phyloP scores from a whole-genome alignment of 179 eudicot species.

The Spinacia oleracea region DNA sequence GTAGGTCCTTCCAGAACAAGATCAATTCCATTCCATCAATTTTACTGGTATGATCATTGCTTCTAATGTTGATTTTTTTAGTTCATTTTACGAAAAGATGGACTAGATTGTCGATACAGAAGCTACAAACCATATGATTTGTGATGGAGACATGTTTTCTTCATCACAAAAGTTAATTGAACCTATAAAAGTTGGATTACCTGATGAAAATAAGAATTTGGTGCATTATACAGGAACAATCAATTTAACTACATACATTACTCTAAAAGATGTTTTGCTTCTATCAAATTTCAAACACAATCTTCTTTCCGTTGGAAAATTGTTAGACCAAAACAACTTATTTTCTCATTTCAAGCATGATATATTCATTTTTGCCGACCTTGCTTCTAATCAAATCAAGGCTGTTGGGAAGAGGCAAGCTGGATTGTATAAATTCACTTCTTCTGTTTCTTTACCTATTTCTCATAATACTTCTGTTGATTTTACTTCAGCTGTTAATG shows the following conservation, averaged over 20 bases:
- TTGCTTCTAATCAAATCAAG: not conserved
- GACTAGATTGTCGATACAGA: not conserved
- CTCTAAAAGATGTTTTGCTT: not conserved
- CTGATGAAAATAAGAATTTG: not conserved
- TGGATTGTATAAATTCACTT: not conserved
- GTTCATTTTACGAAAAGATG: rapidly evolving
- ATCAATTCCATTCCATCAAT: not conserved
- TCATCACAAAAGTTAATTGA: not conserved
- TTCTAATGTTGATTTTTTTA: not conserved
- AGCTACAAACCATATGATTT: not conserved
- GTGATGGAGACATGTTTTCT: not conserved
- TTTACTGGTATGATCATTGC: not conserved
- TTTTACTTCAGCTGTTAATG: too few relatives aligned
- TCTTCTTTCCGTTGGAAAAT: not conserved
- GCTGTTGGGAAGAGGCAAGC: not conserved
- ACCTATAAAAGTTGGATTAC: not conserved
- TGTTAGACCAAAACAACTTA: not conserved
- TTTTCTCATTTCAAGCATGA: not conserved
- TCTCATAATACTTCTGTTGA: too few relatives aligned
- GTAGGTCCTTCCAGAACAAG: not conserved
- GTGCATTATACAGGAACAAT: not conserved
- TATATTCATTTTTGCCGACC: not conserved
- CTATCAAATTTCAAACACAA: not conserved
- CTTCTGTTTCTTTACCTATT: not conserved
- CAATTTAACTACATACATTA: not conserved